Evolutionary conservation across 169 alveolate genomes (phyloP), one percentile per base, ranked within the genome.

Genomic region (Plasmodium chabaudi): DNA sequence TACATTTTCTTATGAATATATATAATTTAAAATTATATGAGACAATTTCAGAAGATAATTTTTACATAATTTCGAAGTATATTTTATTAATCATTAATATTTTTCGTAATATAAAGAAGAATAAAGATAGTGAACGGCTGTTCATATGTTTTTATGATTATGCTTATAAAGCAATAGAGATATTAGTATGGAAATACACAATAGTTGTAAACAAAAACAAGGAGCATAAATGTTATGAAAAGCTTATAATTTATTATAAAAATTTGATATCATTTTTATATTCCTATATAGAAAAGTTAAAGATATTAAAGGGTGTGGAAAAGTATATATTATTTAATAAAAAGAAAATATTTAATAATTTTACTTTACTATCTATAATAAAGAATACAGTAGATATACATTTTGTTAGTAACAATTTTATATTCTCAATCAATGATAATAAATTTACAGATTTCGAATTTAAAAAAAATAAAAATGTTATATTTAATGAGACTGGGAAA

Each of bases 101-200:
- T 13, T 79, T 79, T 67, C 39, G 19, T 53, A 34, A 67, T 64
- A 56, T 79, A 55, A 55, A 21, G 21, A 70, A 67, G 49, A 79
- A 51, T 13, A 55, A 23, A 6, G 56, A 34, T 21, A 42, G 44
- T 1, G 82, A 65, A 46, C 67, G 68, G 47, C 21, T 17, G 1
- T 65, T 65, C 13, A 10, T 79, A 25, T 65, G 61, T 53, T 79
- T 67, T 67, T 79, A 79, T 51, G 89, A 79, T 53, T 79, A 67
- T 79, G 72, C 60, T 10, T 79, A 67, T 60, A 59, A 79, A 39
- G 72, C 56, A 17, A 12, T 47, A 21, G 46, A 46, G 6, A 13
- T 79, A 7, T 56, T 79, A 6, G 5, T 79, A 1, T 68, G 61
- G 10, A 67, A 25, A 67, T 79, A 79, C 65, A 12, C 3, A 12